Evolutionary conservation across 305 asterid genomes (phyloP), one percentile per base, ranked within the genome.

Genomic region (Withania somnifera): DNA sequence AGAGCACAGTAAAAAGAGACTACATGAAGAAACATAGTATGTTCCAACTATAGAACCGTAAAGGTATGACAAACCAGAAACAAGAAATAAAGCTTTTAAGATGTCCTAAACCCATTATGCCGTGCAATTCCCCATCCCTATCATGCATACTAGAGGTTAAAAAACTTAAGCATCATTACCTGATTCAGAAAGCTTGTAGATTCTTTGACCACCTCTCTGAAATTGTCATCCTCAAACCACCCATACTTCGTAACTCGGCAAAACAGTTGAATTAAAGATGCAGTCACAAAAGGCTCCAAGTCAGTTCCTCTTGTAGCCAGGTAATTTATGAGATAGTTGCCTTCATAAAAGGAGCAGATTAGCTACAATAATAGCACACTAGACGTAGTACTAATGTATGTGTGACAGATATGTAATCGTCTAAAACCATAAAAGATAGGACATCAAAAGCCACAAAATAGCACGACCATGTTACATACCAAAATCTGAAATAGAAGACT

Each of bases 251-350:
- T 94, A 83, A 96, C 93, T 81, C 99, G 98, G 79, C 98, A 93
- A 84, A 94, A 88, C 83, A 94, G 98, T 86, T 92, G 98, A 88
- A 94, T 89, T 82, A 94, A 85, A 63, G 99, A 96, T 83, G 97
- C 98, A 83, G 92, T 84, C 83, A 96, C 99, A 87, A 92, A 96
- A 30, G 92, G 89, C 97, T 91, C 97, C 95, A 94, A 86, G 91
- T 94, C 95, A 54, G 97, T 98, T 81, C 99, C 99, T 90, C 98
- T 94, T 84, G 84, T 96, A 84, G 99, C 99, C 91, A 96, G 92
- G 90, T 96, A 96, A 90, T 85, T 96, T 87, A 96, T 89, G 87
- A 94, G 90, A 92, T 96, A 96, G 92, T 93, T 94, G 86, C 99
- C 99, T 96, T 94, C 97, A 96, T 54, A 84, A 85, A 89, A 87